Percentiles rank a stretch among this genome's conserved stretches.
Conservation (phyloP, 2,329 filamentous ascomycete genomes). For the Malbranchea zuffiana region DNA sequence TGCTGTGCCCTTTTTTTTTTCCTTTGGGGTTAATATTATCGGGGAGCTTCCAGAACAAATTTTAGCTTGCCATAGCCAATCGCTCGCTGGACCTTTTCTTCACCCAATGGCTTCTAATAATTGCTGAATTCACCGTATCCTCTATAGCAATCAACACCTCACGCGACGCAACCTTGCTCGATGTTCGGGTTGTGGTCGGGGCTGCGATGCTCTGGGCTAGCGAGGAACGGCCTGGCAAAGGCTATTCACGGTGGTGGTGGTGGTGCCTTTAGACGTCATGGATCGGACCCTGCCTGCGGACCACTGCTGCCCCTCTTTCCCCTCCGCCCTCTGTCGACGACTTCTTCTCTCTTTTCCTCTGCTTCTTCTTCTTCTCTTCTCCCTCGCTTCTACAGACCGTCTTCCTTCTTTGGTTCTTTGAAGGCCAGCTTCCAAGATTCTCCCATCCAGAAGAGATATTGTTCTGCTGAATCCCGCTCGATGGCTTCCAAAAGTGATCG, state of each 20-base stretch:
- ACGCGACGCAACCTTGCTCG: too few species aligned
- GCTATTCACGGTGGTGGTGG: slow-evolving; percentile 12
- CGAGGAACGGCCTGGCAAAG: slow-evolving; percentile 5
- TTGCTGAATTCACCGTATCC: too few species aligned
- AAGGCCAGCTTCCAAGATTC: slow-evolving; percentile 16
- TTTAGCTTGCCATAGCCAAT: too few species aligned
- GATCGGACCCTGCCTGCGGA: slow-evolving; percentile 1
- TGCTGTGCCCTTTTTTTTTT: too few species aligned
- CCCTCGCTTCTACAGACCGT: slow-evolving; percentile 12
- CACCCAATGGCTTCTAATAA: too few species aligned
- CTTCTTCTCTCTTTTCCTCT: slow-evolving; percentile 12
- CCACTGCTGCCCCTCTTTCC: slow-evolving; percentile 8
- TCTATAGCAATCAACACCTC: too few species aligned
- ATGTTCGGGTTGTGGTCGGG: slow-evolving; percentile 8
- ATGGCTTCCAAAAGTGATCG: slow-evolving; percentile 37
- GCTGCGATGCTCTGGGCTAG: slow-evolving; percentile 7
- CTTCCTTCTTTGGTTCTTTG: slow-evolving; percentile 13
- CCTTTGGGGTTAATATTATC: too few species aligned
- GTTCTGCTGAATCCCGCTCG: slow-evolving; percentile 32
- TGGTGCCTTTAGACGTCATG: slow-evolving; percentile 13
- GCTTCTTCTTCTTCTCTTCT: slow-evolving; percentile 17
- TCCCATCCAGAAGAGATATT: slow-evolving; percentile 23
- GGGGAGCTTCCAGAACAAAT: too few species aligned
- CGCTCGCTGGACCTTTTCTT: too few species aligned
- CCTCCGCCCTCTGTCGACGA: slow-evolving; percentile 1